A percentile compares a stretch with the other conserved stretches of the same genome.
Evolutionary conservation across 1,284 basidiomycete species (phyloP).

Genomic region (Tylopilus orsonianus): DNA sequence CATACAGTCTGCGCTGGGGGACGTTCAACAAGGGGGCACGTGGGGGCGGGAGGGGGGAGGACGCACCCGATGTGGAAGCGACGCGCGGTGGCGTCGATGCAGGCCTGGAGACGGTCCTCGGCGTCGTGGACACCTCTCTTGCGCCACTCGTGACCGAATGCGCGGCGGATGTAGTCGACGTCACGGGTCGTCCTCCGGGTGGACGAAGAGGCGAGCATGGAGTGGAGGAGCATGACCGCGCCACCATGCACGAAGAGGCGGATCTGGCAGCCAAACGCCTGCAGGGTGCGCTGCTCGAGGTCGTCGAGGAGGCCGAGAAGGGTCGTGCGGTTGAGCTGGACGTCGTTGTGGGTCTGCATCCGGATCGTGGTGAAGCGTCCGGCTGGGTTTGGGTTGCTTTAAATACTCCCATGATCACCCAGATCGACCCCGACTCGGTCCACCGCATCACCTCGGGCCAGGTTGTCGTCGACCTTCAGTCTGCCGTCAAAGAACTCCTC

Average conservation of each 20-base stretch:
- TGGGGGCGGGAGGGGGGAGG: too few relatives aligned
- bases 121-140: constrained; percentile 49
- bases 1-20: constrained; percentile 61
- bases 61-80: constrained; percentile 47
- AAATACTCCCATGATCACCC: constrained; percentile 34
- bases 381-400: too few relatives aligned
- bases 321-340: constrained; percentile 34
- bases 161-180: constrained; percentile 61
- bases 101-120: constrained; percentile 49
- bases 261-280: constrained; percentile 46
- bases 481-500: constrained; percentile 93
- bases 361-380: too few relatives aligned
- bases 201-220: constrained; percentile 39
- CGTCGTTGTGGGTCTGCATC: constrained; percentile 38
- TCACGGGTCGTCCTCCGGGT: constrained; percentile 56
- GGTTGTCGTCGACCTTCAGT: constrained; percentile 92
- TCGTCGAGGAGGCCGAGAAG: constrained; percentile 48
- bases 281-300: constrained; percentile 47
- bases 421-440: constrained; percentile 74
- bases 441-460: constrained; percentile 80
- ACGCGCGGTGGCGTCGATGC: constrained; percentile 53
- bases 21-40: constrained; percentile 4
- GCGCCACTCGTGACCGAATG: constrained; percentile 55
- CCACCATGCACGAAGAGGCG: constrained; percentile 67
- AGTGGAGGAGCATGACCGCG: constrained; percentile 66